Conservation (phyloP, 2,329 filamentous ascomycete species). For the Penicillium corylophilum region DNA sequence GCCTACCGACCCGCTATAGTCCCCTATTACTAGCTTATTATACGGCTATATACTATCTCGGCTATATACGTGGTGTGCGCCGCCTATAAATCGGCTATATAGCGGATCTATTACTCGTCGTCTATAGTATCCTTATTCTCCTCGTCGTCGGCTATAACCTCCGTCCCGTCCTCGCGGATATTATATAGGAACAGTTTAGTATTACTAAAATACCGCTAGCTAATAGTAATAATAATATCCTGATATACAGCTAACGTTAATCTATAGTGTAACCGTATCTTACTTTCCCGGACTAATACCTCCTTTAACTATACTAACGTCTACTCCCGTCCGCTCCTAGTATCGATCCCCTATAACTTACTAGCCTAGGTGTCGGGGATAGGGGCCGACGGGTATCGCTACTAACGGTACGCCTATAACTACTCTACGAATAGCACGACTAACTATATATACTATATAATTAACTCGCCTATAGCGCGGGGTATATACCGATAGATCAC, state of each 20-base stretch:
- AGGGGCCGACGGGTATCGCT: neutral
- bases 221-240: too few species aligned
- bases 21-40: neutral
- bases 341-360: neutral
- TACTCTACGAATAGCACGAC: neutral
- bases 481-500: conserved; percentile 12
- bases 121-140: neutral
- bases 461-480: conserved; percentile 4
- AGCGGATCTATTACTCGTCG: neutral
- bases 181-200: too few species aligned
- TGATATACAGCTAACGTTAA: too few species aligned
- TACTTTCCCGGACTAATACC: too few species aligned
- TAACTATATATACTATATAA: conserved; percentile 15
- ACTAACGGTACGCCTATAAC: neutral
- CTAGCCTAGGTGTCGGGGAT: neutral
- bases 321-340: too few species aligned
- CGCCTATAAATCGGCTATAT: neutral
- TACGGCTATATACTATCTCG: neutral
- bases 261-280: too few species aligned
- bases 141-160: neutral
- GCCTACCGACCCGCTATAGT: neutral
- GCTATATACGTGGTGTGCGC: neutral
- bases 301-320: too few species aligned
- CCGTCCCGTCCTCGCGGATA: too few species aligned
- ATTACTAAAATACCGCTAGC: too few species aligned